A percentile compares a stretch with the other conserved stretches of the same genome.
Conservation (phyloP, 2,329 filamentous ascomycete species). For the Diaporthe amygdali region DNA sequence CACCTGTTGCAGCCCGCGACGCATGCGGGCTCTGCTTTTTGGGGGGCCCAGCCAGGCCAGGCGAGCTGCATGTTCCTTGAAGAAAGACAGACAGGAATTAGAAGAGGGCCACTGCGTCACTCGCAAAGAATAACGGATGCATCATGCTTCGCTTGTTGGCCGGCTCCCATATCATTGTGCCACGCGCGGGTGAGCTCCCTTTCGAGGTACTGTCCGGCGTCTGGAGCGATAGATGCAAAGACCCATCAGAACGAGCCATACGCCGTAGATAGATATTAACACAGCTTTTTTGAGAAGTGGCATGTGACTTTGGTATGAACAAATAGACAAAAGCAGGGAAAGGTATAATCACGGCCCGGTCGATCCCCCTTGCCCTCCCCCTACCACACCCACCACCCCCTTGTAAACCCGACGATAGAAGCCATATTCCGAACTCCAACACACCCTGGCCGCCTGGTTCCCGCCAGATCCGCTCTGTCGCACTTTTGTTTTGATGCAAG, state of each 20-base stretch:
- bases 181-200: neutral
- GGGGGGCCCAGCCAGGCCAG: too few relatives aligned
- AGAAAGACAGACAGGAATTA: too few relatives aligned
- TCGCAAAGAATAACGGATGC: too few relatives aligned
- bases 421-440: neutral
- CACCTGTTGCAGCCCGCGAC: neutral
- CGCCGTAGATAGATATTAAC: neutral
- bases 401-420: neutral
- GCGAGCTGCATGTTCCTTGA: neutral
- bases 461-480: neutral
- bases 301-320: neutral
- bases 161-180: too few relatives aligned
- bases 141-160: neutral
- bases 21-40: neutral
- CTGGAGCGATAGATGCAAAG: too few relatives aligned
- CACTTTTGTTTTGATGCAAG: conserved; percentile 3
- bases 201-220: too few relatives aligned
- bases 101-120: too few relatives aligned
- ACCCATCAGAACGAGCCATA: neutral
- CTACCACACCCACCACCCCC: neutral
- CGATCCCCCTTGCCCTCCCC: too few relatives aligned
- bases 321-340: neutral
- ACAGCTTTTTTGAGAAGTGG: neutral
- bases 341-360: neutral
- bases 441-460: neutral